These are phyloP conservation scores for Corylus heterophylla DNA, from an alignment of 306 rosid genomes.

Conservation along the genomic window DNA sequence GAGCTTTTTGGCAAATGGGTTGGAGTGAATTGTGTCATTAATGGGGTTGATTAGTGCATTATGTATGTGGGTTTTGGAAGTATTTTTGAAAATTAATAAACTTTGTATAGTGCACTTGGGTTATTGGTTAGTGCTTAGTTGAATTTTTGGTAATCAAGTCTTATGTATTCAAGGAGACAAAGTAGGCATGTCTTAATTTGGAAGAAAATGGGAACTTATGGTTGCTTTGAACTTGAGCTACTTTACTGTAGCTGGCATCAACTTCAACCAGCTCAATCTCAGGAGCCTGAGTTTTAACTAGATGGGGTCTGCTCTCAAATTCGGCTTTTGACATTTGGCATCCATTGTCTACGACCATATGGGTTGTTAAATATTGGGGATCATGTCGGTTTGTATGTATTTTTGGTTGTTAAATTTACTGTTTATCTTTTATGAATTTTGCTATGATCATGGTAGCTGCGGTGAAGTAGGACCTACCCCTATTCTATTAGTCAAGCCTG, in stretches of 20 bases:
- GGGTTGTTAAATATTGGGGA: slow-evolving; percentile 10
- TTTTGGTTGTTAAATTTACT: neutral
- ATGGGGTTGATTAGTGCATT: neutral
- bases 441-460: too few relatives aligned
- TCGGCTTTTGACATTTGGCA: slow-evolving; percentile 17
- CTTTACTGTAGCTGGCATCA: slow-evolving; percentile 25
- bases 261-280: slow-evolving; percentile 26
- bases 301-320: slow-evolving; percentile 24
- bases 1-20: slow-evolving; percentile 18
- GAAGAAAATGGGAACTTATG: slow-evolving; percentile 36
- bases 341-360: slow-evolving; percentile 24
- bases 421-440: slow-evolving; percentile 6
- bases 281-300: slow-evolving; percentile 32
- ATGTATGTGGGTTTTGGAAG: slow-evolving; percentile 9
- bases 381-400: slow-evolving; percentile 14
- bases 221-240: slow-evolving; percentile 35
- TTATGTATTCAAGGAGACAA: slow-evolving; percentile 37
- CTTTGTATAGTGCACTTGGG: slow-evolving; percentile 12
- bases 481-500: too few relatives aligned
- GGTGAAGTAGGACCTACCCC: too few relatives aligned
- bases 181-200: slow-evolving; percentile 41
- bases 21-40: neutral
- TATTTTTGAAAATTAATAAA: slow-evolving; percentile 35
- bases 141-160: slow-evolving; percentile 12
- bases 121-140: slow-evolving; percentile 29